Evolutionary conservation across 2,329 filamentous ascomycete species (phyloP).

Genomic region (Chaetomiaceae sp.): DNA sequence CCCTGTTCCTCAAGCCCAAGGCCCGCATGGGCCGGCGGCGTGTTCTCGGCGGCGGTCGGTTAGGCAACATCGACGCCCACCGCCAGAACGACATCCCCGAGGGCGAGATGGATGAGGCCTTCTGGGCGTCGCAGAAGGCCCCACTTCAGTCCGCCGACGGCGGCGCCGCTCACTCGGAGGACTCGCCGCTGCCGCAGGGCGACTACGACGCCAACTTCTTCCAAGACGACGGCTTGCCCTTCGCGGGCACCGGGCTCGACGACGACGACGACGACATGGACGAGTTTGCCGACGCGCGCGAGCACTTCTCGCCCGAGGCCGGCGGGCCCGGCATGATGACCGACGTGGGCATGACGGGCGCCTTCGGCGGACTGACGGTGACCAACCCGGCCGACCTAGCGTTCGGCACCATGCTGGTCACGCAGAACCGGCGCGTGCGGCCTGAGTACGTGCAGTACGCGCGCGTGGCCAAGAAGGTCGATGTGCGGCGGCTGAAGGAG

Average conservation of each 20-base stretch:
- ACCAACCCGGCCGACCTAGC: constrained; percentile 40
- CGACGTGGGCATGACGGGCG: constrained; percentile 41
- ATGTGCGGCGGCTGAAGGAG: constrained; percentile 62
- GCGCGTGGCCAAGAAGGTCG: constrained; percentile 64
- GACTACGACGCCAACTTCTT: constrained; percentile 98
- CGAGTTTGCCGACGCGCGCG: constrained; percentile 74
- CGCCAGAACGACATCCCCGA: constrained; percentile 49
- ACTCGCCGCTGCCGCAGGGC: constrained; percentile 57
- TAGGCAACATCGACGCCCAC: constrained; percentile 34
- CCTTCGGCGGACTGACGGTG: constrained; percentile 40
- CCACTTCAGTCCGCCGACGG: constrained; percentile 34
- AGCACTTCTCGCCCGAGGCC: constrained; percentile 65
- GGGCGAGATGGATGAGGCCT: constrained; percentile 87
- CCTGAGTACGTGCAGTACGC: constrained; percentile 68
- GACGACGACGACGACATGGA: constrained; percentile 56
- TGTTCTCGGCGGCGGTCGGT: constrained; percentile 39
- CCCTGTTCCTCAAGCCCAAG: constrained; percentile 90
- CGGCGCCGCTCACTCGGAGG: constrained; percentile 25
- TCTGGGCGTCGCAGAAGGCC: constrained; percentile 75
- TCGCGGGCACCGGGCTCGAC: constrained; percentile 57
- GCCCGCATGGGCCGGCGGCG: constrained; percentile 69
- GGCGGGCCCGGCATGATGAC: constrained; percentile 39
- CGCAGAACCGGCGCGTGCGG: constrained; percentile 54
- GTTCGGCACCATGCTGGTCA: constrained; percentile 63
- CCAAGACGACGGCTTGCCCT: constrained; percentile 73